Base-by-base conservation (phyloP, 2,329 filamentous ascomycete species). In the Monosporascus sp. region DNA sequence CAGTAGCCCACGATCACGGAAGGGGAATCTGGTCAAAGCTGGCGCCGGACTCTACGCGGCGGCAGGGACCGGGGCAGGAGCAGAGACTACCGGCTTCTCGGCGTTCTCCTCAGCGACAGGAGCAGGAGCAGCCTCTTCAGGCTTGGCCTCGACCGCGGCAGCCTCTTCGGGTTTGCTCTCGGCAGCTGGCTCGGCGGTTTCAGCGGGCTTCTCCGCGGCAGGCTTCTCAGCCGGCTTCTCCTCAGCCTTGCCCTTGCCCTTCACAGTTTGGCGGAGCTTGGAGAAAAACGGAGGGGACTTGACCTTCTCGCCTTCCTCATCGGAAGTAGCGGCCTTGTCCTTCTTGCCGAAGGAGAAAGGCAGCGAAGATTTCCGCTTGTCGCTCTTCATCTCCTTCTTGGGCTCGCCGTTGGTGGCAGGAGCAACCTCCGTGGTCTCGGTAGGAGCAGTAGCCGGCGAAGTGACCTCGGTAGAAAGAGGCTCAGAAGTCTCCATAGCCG, bases 361-460 rank as follows among this genome's bases (percentile, higher is more conserved):
- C 8, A 83, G 72, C 65, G 92, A 86, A 60, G 89, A 94, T 73
- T 85, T 84, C 72, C 90, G 89, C 88, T 95, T 96, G 72, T 83
- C 79, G 47, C 71, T 71, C 84, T 90, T 91, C 62, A 78, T 69
- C 57, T 82, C 81, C 73, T 83, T 83, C 71, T 82, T 82, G 52
- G 74, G 60, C 73, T 85, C 83, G 55, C 75, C 75, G 49, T 76
- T 77, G 61, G 72, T 72, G 55, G 71, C 72, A 55, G 75, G 74
- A 35, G 70, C 61, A 55, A 58, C 66, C 62, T 82, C 78, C 3
- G 74, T 70, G 22, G 72, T 72, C 69, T 81, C 78, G 39, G 73
- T 68, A 27, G 75, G 73, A 53, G 69, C 73, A n/a, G 72, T 72
- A 47, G 73, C 71, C 48, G 77, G 75, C 52, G 70, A 75, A 48